Conservation (phyloP, 306 rosid species). For the Cicer judaicum region DNA sequence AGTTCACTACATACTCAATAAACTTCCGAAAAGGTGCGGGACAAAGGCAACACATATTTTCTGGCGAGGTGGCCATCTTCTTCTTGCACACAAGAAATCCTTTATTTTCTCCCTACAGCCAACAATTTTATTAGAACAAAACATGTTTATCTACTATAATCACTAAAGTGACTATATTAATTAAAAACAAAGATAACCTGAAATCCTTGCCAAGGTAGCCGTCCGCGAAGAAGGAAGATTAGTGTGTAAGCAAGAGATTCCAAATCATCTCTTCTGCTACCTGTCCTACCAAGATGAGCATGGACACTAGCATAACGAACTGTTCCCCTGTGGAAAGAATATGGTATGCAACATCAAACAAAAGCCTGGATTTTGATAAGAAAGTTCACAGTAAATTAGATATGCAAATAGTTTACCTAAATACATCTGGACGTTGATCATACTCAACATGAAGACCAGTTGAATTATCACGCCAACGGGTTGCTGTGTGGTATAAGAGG, state of each 20-base stretch:
- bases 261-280: slow-evolving; percentile 88
- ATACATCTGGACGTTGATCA: slow-evolving; percentile 96
- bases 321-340: slow-evolving; percentile 69
- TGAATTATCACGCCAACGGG: slow-evolving; percentile 77
- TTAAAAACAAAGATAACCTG: slow-evolving; percentile 67
- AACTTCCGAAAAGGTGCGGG: slow-evolving; percentile 84
- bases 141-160: background rate
- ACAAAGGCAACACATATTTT: slow-evolving; percentile 70
- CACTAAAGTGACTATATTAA: slow-evolving; percentile 5
- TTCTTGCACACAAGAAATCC: slow-evolving; percentile 95
- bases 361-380: slow-evolving; percentile 15
- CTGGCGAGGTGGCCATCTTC: slow-evolving; percentile 94
- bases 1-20: slow-evolving; percentile 86
- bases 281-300: slow-evolving; percentile 92
- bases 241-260: slow-evolving; percentile 95
- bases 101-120: slow-evolving; percentile 87
- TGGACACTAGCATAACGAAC: slow-evolving; percentile 96
- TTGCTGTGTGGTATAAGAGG: slow-evolving; percentile 56
- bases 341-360: slow-evolving; percentile 26
- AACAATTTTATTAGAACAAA: slow-evolving; percentile 25
- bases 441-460: slow-evolving; percentile 90
- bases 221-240: slow-evolving; percentile 88
- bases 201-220: slow-evolving; percentile 96
- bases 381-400: slow-evolving; percentile 16
- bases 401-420: slow-evolving; percentile 58